Evolutionary conservation across 345 rosid genomes (phyloP).

Genomic region (Corymbia maculata): DNA sequence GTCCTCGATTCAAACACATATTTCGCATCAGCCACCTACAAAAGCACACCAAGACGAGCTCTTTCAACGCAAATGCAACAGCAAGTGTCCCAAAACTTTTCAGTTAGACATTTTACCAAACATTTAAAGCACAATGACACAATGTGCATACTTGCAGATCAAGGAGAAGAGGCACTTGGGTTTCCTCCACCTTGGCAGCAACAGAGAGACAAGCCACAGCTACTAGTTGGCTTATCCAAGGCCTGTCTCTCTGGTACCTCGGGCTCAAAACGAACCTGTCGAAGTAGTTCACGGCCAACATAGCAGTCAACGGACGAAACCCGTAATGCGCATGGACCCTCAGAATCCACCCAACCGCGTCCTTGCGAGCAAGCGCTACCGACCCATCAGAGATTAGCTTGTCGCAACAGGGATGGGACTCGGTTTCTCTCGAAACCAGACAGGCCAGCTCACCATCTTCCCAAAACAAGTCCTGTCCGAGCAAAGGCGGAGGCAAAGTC

Average conservation of each 20-base stretch:
- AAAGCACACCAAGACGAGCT: not conserved
- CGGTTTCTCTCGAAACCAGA: constrained; percentile 52
- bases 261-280: constrained; percentile 65
- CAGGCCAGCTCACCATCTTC: constrained; percentile 44
- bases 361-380: constrained; percentile 32
- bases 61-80: not conserved
- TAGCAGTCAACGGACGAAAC: constrained; percentile 52
- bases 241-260: constrained; percentile 54
- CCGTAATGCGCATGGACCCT: constrained; percentile 55
- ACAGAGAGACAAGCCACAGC: constrained; percentile 86
- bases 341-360: constrained; percentile 67
- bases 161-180: constrained; percentile 65
- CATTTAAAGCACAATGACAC: not conserved
- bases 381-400: constrained; percentile 24
- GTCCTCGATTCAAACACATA: constrained; percentile 77
- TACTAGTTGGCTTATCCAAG: constrained; percentile 89
- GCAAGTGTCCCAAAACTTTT: not conserved
- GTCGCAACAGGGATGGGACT: constrained; percentile 20
- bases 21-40: constrained; percentile 66
- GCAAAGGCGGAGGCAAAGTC: constrained; percentile 25
- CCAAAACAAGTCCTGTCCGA: constrained; percentile 4
- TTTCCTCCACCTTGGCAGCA: constrained; percentile 93
- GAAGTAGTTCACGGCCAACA: constrained; percentile 82
- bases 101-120: constrained; percentile 12
- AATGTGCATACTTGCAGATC: constrained; percentile 61